phyloP scores from a whole-genome alignment of 2,329 filamentous ascomycete genomes.

The Fusarium sp. region DNA sequence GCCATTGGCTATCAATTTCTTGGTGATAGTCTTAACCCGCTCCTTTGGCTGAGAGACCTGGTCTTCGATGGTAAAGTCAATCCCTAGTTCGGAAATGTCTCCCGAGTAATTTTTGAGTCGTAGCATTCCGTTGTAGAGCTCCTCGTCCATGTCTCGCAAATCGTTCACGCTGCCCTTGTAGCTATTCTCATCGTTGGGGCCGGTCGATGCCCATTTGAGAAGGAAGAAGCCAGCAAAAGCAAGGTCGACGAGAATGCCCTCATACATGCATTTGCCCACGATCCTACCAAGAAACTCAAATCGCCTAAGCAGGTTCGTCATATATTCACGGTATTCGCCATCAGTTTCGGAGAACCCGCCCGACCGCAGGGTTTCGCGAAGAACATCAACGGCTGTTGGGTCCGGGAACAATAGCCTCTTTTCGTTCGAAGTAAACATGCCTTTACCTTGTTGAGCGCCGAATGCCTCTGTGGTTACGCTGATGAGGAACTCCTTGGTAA shows the following conservation, averaged over 20 bases:
- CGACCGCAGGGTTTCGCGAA: constrained; percentile 70
- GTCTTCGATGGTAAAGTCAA: constrained; percentile 93
- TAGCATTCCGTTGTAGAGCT: constrained; percentile 87
- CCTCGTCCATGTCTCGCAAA: constrained; percentile 90
- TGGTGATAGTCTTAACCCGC: constrained; percentile 74
- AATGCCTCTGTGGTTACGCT: constrained; percentile 91
- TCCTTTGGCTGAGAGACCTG: constrained; percentile 65
- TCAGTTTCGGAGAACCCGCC: constrained; percentile 67
- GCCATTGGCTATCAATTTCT: constrained; percentile 83
- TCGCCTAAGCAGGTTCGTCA: constrained; percentile 75
- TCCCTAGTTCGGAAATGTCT: constrained; percentile 77
- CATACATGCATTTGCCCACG: constrained; percentile 96
- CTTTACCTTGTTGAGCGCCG: constrained; percentile 61
- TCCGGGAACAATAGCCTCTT: constrained; percentile 92
- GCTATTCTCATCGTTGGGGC: constrained; percentile 73
- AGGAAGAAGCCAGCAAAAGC: constrained; percentile 96
- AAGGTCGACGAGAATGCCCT: constrained; percentile 94
- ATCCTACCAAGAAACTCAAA: constrained; percentile 95
- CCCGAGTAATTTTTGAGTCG: constrained; percentile 88
- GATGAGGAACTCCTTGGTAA: constrained; percentile 96
- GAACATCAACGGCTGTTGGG: constrained; percentile 81
- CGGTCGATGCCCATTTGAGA: constrained; percentile 90
- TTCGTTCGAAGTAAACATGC: constrained; percentile 86
- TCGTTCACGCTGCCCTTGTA: constrained; percentile 97
- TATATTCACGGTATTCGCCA: constrained; percentile 68